phyloP scores from a whole-genome alignment of 225 moss, liverwort and hornwort genomes.

The Pleurozium schreberi region DNA sequence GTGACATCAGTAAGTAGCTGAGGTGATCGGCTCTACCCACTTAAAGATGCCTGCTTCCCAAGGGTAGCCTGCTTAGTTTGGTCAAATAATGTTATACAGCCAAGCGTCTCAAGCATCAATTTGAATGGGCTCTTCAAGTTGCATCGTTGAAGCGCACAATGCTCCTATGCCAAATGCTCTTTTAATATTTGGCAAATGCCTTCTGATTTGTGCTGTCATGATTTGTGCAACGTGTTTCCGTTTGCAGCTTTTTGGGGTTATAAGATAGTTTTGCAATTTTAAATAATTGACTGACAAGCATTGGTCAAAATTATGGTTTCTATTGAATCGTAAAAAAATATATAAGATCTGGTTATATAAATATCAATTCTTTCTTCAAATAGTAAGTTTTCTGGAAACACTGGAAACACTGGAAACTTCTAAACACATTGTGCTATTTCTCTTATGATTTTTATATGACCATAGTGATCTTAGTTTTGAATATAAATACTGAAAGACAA shows the following conservation, averaged over 20 bases:
- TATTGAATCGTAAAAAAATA: too few species aligned
- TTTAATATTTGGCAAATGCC: neutral
- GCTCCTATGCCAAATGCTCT: neutral
- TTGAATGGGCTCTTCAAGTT: neutral
- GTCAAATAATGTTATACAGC: neutral
- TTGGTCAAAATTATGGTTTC: too few species aligned
- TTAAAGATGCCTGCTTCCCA: neutral
- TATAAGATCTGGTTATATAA: too few species aligned
- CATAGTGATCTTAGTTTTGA: too few species aligned
- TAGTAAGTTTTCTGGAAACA: too few species aligned
- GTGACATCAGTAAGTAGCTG: constrained; percentile 23
- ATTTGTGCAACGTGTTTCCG: neutral
- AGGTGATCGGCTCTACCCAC: neutral
- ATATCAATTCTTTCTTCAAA: too few species aligned
- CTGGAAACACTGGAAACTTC: too few species aligned
- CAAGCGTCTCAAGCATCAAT: neutral
- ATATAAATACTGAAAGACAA: too few species aligned
- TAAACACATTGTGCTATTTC: too few species aligned
- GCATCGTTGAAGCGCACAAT: neutral
- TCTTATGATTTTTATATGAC: too few species aligned
- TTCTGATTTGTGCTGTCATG: neutral
- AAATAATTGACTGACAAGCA: neutral
- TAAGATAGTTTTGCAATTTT: neutral
- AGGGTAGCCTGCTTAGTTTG: neutral
- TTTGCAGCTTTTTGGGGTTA: neutral